These are phyloP conservation scores for Rachicladosporium sp. DNA, from an alignment of 2,329 filamentous ascomycete genomes.

Conservation along the genomic window DNA sequence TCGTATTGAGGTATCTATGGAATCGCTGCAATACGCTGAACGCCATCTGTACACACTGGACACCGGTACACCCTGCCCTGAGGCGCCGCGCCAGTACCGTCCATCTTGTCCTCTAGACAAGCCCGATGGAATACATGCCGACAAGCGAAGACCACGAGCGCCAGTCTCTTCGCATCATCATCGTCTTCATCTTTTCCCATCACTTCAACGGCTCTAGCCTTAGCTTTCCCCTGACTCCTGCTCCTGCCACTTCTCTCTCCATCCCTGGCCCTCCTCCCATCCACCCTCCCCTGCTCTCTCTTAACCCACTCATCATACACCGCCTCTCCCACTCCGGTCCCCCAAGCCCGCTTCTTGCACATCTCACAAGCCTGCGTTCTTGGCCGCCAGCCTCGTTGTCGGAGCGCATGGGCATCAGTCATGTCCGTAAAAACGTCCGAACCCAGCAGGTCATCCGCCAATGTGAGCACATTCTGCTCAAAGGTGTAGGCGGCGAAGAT, in stretches of 20 bases:
- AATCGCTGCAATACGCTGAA: too few relatives aligned
- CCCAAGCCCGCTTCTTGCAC: constrained; percentile 76
- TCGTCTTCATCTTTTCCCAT: constrained; percentile 24
- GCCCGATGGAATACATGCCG: constrained; percentile 58
- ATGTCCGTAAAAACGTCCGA: constrained; percentile 82
- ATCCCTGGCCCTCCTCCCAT: constrained; percentile 29
- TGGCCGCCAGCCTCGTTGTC: constrained; percentile 81
- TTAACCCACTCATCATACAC: constrained; percentile 76
- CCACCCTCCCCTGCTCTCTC: constrained; percentile 34
- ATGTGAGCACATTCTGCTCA: constrained; percentile 73
- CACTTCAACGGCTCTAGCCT: constrained; percentile 25
- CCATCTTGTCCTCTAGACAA: constrained; percentile 44
- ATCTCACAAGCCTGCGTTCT: constrained; percentile 77
- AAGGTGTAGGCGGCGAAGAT: constrained; percentile 95
- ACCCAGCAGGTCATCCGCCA: constrained; percentile 78
- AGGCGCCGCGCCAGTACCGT: constrained; percentile 7
- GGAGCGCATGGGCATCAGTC: constrained; percentile 56
- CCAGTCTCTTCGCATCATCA: constrained; percentile 23
- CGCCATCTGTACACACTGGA: constrained; percentile 19
- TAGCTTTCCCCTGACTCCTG: constrained; percentile 44
- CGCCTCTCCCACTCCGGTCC: constrained; percentile 64
- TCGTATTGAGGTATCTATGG: too few relatives aligned
- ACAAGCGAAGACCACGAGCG: constrained; percentile 56
- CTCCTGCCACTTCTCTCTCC: constrained; percentile 22
- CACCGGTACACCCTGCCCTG: constrained; percentile 18